Base-by-base conservation (phyloP, 768 basidiomycete species). In the Boletus sp. region DNA sequence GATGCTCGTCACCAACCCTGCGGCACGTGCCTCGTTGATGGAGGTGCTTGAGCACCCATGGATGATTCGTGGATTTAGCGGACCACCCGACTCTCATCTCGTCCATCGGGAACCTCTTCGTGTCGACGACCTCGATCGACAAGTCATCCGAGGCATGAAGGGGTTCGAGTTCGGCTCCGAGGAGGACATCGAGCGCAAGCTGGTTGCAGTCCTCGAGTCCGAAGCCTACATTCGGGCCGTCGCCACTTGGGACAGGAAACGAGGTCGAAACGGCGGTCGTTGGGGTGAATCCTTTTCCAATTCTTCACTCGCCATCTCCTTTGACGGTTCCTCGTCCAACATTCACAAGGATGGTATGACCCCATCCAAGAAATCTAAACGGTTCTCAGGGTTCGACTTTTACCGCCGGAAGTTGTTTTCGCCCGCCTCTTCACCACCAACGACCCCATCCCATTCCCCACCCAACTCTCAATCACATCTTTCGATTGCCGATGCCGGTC, bases 381-480 rank as follows among this genome's bases (percentile, higher is more conserved):
- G 96, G n/a, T 98, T 98, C 71, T 94, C 91, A 12, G 96, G 89
- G 3, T 91, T 99, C 67, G 95, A 97, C 67, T 97, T 94, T 66
- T 96, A 95, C 67, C 83, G 91, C 39, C 84, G 89, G 66, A 98
- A 95, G 73, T 73, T 98, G 46, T 94, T 94, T 73, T 80, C 83
- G 4, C 78, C 81, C 0, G 65, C 68, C 2, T 73, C 79, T 24
- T 79, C 80, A 1, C 81, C 80, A 11, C 78, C 79, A 2, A 57
- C 63, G 15, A 82, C 86, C 0, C 84, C 87, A 1, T 76, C 81
- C 35, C 77, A 80, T 59, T 87, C 87, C 12, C 84, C 85, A 7
- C 83, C 84, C 17, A 77, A 75, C 50, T 88, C 85, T 4, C 82
- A 80, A 59, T 80, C 81, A 1, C 80, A 82, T 49, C 75, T 85